Conservation (phyloP, 1,139 yeast species). For the Nakaseomyces bracarensis region DNA sequence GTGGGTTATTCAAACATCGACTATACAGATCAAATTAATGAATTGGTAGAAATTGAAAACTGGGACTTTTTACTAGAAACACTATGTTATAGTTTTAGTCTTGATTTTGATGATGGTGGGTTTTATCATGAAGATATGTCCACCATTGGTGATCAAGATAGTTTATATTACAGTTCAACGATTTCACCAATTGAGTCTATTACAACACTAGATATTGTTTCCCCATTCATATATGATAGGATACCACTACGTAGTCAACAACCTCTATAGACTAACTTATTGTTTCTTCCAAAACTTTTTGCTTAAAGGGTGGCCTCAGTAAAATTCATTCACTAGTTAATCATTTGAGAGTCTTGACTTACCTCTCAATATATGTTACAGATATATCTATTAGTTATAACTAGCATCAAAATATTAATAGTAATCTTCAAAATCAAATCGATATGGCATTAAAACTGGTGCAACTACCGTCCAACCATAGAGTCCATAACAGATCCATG, state of each 20-base stretch:
- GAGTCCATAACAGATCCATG: conserved; percentile 83
- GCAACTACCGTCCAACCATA: conserved; percentile 91
- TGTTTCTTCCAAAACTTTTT: no score
- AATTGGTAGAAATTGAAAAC: conserved; percentile 27
- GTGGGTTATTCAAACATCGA: conserved; percentile 30
- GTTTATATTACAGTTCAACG: not conserved
- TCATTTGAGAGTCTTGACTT: no score
- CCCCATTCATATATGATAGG: conserved; percentile 8
- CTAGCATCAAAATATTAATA: no score
- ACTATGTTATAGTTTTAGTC: conserved; percentile 25
- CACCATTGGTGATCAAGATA: not conserved
- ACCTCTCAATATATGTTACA: no score
- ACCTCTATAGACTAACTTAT: no score
- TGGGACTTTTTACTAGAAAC: conserved; percentile 28
- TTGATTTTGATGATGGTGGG: conserved; percentile 29
- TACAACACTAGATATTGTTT: conserved; percentile 12
- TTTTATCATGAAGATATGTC: conserved; percentile 13
- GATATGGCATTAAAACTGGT: conserved; percentile 82
- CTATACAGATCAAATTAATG: conserved; percentile 25
- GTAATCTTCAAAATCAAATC: conserved; percentile 43
- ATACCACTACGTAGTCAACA: not conserved
- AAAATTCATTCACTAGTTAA: no score
- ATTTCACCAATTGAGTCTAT: conserved; percentile 11
- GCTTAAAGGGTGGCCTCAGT: no score
- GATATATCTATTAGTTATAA: no score